Conservation (phyloP, 495 filamentous ascomycete species). For the Pyronema omphalodes region DNA sequence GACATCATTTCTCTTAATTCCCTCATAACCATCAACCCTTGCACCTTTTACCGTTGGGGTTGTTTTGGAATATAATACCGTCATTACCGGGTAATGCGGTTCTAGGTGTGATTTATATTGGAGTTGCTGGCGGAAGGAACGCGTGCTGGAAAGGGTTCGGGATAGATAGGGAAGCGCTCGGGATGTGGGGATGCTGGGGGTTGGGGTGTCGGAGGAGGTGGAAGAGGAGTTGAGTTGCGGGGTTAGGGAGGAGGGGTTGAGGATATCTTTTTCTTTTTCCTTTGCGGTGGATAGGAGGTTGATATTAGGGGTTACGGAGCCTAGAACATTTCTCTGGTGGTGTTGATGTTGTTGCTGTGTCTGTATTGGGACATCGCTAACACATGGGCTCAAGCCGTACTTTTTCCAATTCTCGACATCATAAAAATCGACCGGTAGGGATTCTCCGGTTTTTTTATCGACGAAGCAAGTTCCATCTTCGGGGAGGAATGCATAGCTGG, state of each 20-base stretch:
- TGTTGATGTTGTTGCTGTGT: conserved; percentile 29
- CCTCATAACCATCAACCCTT: conserved; percentile 44
- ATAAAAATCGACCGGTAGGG: conserved; percentile 76
- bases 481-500: conserved; percentile 67
- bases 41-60: conserved; percentile 72
- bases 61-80: conserved; percentile 76
- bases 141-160: conserved; percentile 53
- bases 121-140: conserved; percentile 57
- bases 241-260: conserved; percentile 21
- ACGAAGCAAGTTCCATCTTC: conserved; percentile 81
- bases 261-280: conserved; percentile 22
- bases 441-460: conserved; percentile 60
- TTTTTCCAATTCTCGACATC: conserved; percentile 60
- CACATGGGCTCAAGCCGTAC: conserved; percentile 59
- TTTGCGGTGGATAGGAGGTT: conserved; percentile 12
- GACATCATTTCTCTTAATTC: conserved; percentile 54
- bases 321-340: not conserved
- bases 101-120: conserved; percentile 36
- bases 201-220: conserved; percentile 26
- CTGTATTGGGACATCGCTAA: conserved; percentile 32
- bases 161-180: conserved; percentile 49
- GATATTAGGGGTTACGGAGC: conserved; percentile 6
- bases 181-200: conserved; percentile 23
- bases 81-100: conserved; percentile 63
- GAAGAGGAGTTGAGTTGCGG: conserved; percentile 32